These are phyloP conservation scores for Candida fluviatilis DNA, from an alignment of 805 yeast genomes.

Conservation along the genomic window DNA sequence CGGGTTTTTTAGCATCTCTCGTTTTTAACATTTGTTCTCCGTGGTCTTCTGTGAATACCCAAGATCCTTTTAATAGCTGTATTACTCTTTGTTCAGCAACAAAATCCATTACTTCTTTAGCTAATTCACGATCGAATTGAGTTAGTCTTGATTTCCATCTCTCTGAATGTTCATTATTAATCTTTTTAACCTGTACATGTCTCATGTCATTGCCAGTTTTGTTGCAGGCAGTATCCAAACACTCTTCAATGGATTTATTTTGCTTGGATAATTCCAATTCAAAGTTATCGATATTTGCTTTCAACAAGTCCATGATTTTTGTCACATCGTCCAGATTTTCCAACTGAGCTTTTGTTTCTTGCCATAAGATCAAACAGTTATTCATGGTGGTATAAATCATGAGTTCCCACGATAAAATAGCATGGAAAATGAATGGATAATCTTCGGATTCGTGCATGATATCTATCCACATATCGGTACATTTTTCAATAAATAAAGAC, in stretches of 20 bases:
- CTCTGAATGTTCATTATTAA: constrained; percentile 31
- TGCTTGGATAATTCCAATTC: constrained; percentile 21
- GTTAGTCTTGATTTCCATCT: constrained; percentile 45
- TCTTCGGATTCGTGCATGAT: constrained; percentile 23
- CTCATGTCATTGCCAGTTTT: constrained; percentile 49
- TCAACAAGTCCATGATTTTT: constrained; percentile 44
- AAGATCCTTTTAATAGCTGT: constrained; percentile 69
- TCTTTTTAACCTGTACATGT: constrained; percentile 45
- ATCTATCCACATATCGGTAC: constrained; percentile 34
- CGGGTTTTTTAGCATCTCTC: constrained; percentile 5
- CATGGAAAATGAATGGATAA: constrained; percentile 36
- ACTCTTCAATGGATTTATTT: constrained; percentile 37
- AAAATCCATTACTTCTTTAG: constrained; percentile 60
- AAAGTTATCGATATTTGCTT: constrained; percentile 21
- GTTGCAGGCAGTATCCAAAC: constrained; percentile 37
- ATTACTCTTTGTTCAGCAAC: constrained; percentile 73
- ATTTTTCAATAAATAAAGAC: constrained; percentile 30
- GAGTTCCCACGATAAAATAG: constrained; percentile 48
- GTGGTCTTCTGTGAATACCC: constrained; percentile 69
- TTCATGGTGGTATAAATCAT: constrained; percentile 55
- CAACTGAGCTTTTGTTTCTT: constrained; percentile 49
- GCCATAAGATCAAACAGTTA: constrained; percentile 61
- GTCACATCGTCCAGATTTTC: constrained; percentile 46
- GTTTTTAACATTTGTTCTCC: constrained; percentile 26
- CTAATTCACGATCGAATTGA: constrained; percentile 47